Conservation (phyloP, 345 rosid genomes). For the Salix exigua region DNA sequence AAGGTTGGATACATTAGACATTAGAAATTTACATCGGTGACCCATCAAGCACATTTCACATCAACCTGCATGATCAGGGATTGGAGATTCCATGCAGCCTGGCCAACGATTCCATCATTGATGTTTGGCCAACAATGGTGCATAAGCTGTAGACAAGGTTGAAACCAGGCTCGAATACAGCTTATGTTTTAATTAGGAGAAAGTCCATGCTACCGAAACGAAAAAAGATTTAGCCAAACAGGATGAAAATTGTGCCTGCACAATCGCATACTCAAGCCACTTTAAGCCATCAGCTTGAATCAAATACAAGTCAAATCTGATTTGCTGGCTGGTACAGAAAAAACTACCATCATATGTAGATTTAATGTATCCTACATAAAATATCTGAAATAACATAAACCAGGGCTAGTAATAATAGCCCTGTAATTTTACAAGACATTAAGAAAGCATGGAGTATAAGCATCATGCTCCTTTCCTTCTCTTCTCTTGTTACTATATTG, state of each 20-base stretch:
- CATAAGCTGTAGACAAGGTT: background rate
- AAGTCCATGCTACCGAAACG: background rate
- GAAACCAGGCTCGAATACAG: background rate
- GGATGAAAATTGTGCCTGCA: no score
- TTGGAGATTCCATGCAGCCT: background rate
- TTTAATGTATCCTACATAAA: background rate
- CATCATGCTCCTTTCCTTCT: background rate
- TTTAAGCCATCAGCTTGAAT: background rate
- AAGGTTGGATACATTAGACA: background rate
- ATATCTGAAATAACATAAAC: background rate
- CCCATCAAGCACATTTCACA: background rate
- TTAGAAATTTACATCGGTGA: background rate
- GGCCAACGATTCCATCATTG: background rate
- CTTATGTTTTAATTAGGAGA: background rate
- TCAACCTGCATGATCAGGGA: background rate
- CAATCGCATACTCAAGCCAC: no score
- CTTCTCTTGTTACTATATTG: background rate
- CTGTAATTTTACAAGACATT: background rate
- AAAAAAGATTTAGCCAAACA: no score
- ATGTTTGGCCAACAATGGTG: background rate
- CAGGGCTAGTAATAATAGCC: background rate
- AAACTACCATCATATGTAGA: background rate
- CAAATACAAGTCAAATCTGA: background rate
- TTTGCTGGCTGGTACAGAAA: background rate
- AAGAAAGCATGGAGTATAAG: background rate